A percentile compares a stretch with the other conserved stretches of the same genome.
These are phyloP conservation scores for Hypoxylon sp. DNA, from an alignment of 2,329 filamentous ascomycete species.

Conservation along the genomic window DNA sequence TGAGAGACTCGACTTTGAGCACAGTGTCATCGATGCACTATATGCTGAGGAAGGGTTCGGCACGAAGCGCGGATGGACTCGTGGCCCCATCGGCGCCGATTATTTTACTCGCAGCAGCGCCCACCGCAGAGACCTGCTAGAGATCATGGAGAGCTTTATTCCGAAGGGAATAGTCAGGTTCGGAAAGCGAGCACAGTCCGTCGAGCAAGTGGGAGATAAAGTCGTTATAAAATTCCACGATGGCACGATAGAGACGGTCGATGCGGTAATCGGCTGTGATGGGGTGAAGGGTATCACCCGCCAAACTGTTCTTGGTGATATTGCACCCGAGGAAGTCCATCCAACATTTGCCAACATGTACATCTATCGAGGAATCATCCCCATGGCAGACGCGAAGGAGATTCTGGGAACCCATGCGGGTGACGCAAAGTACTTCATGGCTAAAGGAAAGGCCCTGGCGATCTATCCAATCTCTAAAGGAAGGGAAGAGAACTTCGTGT, in stretches of 20 bases:
- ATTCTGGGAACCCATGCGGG: slow-evolving; percentile 42
- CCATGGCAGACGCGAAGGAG: slow-evolving; percentile 40
- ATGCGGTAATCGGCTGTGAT: slow-evolving; percentile 43
- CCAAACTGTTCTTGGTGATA: slow-evolving; percentile 37
- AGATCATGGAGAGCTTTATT: slow-evolving; percentile 51
- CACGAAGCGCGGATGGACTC: slow-evolving; percentile 48
- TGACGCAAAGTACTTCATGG: slow-evolving; percentile 44
- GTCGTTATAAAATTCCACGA: slow-evolving; percentile 40
- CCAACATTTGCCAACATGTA: slow-evolving; percentile 44
- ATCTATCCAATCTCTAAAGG: slow-evolving; percentile 43
- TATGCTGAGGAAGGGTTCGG: slow-evolving; percentile 52
- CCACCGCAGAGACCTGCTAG: slow-evolving; percentile 53
- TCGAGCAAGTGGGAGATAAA: slow-evolving; percentile 38
- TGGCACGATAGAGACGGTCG: slow-evolving; percentile 29
- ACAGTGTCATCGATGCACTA: slow-evolving; percentile 54
- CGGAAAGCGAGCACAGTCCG: slow-evolving; percentile 37
- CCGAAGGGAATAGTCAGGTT: slow-evolving; percentile 41
- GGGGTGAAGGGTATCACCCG: slow-evolving; percentile 43
- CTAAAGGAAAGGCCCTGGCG: slow-evolving; percentile 34
- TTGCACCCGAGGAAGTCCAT: slow-evolving; percentile 40
- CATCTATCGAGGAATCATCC: slow-evolving; percentile 45
- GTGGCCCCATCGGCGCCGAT: slow-evolving; percentile 48
- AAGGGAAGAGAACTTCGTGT: slow-evolving; percentile 41
- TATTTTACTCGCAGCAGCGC: slow-evolving; percentile 52
- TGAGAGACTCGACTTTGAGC: slow-evolving; percentile 47